phyloP scores from a whole-genome alignment of 2,329 filamentous ascomycete species.

The Lachnellula subtilissima region DNA sequence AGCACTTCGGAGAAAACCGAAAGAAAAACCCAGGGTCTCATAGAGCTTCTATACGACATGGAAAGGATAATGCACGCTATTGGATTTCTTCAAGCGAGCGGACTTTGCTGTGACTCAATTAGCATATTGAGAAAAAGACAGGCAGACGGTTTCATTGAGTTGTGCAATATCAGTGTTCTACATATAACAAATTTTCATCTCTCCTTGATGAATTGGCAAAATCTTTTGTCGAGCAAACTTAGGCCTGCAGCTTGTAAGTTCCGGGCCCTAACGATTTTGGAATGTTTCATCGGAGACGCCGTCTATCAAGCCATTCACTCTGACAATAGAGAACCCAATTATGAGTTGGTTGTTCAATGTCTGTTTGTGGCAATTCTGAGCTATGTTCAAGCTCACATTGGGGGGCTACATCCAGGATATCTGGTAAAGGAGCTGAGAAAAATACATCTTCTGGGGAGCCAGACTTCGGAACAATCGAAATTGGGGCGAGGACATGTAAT shows the following conservation, averaged over 20 bases:
- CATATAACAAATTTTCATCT: neutral
- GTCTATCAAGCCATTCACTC: neutral
- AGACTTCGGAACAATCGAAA: neutral
- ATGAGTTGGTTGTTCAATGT: constrained; percentile 7
- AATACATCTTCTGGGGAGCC: constrained; percentile 3
- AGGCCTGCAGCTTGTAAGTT: too few relatives aligned
- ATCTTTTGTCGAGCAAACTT: too few relatives aligned
- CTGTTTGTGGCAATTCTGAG: neutral
- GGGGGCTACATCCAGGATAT: constrained; percentile 10
- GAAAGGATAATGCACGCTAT: neutral
- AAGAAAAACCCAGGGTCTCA: too few relatives aligned
- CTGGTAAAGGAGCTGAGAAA: constrained; percentile 1
- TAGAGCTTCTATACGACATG: neutral
- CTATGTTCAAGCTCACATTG: constrained; percentile 12
- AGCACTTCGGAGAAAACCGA: neutral
- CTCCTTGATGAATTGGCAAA: too few relatives aligned
- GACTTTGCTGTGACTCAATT: constrained; percentile 6
- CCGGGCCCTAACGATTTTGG: too few relatives aligned
- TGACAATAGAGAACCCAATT: neutral
- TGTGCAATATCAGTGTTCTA: neutral
- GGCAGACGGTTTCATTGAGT: neutral
- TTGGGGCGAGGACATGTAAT: neutral
- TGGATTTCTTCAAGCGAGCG: neutral
- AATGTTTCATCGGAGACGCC: too few relatives aligned
- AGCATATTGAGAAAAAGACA: neutral